Evolutionary conservation across 176 grass and related monocot genomes (phyloP).

Genomic region (Tillandsia leiboldiana): DNA sequence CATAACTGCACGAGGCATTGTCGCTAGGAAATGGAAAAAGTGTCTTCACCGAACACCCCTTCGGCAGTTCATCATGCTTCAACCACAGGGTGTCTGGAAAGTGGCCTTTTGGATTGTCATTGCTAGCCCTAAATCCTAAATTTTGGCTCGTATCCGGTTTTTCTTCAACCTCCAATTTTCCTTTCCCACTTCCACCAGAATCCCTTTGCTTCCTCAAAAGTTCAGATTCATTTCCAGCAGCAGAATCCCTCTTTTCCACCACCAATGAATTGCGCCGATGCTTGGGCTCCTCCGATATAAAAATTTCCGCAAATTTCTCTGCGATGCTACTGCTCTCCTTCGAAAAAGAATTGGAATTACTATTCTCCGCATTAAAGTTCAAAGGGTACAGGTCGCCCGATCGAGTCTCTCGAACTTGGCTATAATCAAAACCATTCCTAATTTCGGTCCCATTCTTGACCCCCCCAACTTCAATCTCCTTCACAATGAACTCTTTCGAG

Average conservation of each 20-base stretch:
- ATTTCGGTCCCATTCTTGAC: constrained; percentile 29
- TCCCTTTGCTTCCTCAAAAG: constrained; percentile 28
- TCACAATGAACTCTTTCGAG: constrained; percentile 82
- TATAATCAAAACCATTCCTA: constrained; percentile 35
- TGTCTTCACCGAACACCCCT: constrained; percentile 72
- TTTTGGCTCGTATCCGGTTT: constrained; percentile 30
- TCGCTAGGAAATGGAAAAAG: constrained; percentile 59
- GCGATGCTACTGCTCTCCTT: constrained; percentile 23
- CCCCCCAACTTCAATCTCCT: constrained; percentile 73
- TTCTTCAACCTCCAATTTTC: constrained; percentile 44
- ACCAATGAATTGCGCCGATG: constrained; percentile 25
- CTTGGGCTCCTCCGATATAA: constrained; percentile 55
- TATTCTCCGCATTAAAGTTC: constrained; percentile 58
- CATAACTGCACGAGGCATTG: constrained; percentile 50
- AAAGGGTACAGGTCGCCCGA: constrained; percentile 71
- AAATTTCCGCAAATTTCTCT: constrained; percentile 53
- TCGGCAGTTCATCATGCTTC: constrained; percentile 59
- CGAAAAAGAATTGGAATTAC: not conserved
- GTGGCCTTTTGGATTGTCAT: constrained; percentile 8
- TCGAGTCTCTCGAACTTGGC: constrained; percentile 25
- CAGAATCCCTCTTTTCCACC: constrained; percentile 43
- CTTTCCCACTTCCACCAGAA: constrained; percentile 49
- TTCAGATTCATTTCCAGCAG: constrained; percentile 39
- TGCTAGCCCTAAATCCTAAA: constrained; percentile 27
- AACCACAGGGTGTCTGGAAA: constrained; percentile 19